Base-by-base conservation (phyloP, 2,329 filamentous ascomycete species). In the Monilinia laxa region DNA sequence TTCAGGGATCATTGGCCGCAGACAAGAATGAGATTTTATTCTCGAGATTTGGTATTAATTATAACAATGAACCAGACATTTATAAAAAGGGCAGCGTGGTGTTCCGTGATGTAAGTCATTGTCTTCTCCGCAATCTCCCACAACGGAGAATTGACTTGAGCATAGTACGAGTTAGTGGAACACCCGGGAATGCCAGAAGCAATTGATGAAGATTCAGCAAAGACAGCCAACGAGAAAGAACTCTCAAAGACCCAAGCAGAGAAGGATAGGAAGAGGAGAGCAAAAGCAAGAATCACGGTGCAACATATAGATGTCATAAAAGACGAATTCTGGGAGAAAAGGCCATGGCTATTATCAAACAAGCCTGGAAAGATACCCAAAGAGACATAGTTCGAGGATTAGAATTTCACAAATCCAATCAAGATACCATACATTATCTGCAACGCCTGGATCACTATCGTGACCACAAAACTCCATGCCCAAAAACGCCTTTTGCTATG, bases 11-110 rank as follows among this genome's bases (percentile, higher is more conserved):
- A 0, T 79, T 96, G 1, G 86, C 93, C 3, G 83, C 87, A 3
- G 93, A 98, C 74, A 99, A 99, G 80, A 95, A 99, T 75, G 95
- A 99, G 80, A 96, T 99, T 25, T 80, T 99, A 18, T 99, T 95
- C 78, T 90, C 88, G 1, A 84, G 85, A 35, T 98, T 97, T 77
- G 86, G 88, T 3, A 93, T 98, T 76, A 99, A 99, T 79, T 99
- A 99, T 80, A 99, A 99, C 78, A 95, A 97, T 72, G 95, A 99
- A 78, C 87, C 87, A 0, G 92, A 96, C 70, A 93, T 97, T 20
- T 97, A 87, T 78, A 95, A 90, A 77, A 99, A 98, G 77, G 95
- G 95, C 5, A 98, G 92, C 71, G 90, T 97, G 2, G 79, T 98
- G 6, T 95, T 93, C 77, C 85, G 93, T 73, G 90, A 95, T 76